Percentiles rank a stretch among this genome's conserved stretches.
Evolutionary conservation across 371 early-diverging fungal genomes (phyloP).

Genomic region (Vairimorpha ceranae): DNA sequence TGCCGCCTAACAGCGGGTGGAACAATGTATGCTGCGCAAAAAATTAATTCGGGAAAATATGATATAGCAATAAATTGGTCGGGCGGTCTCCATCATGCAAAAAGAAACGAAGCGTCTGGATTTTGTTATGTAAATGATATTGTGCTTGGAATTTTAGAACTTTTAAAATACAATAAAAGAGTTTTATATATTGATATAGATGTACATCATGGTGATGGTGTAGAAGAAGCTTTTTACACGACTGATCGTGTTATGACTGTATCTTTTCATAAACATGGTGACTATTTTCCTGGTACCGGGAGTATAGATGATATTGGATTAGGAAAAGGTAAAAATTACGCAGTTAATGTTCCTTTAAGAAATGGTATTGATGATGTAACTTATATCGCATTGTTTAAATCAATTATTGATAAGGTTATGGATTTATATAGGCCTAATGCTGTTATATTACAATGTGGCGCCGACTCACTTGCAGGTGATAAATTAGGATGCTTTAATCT

Average conservation of each 20-base stretch:
- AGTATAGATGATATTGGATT: slow-evolving; percentile 68
- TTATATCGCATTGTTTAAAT: slow-evolving; percentile 77
- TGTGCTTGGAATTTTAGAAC: slow-evolving; percentile 83
- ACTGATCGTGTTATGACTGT: slow-evolving; percentile 96
- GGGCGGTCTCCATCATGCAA: slow-evolving; percentile 96
- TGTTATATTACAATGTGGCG: slow-evolving; percentile 96
- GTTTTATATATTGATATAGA: slow-evolving; percentile 98
- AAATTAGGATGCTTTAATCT: slow-evolving; percentile 94
- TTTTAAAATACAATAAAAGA: slow-evolving; percentile 79
- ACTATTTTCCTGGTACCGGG: slow-evolving; percentile 91
- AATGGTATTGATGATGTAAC: slow-evolving; percentile 91
- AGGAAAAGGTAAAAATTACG: slow-evolving; percentile 76
- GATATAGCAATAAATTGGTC: slow-evolving; percentile 96
- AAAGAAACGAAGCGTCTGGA: slow-evolving; percentile 84
- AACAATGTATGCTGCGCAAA: slow-evolving; percentile 69
- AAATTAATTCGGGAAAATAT: slow-evolving; percentile 74
- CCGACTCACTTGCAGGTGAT: slow-evolving; percentile 95
- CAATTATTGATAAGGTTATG: slow-evolving; percentile 71
- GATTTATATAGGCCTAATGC: slow-evolving; percentile 84
- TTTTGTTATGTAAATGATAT: slow-evolving; percentile 99
- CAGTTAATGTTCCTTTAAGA: slow-evolving; percentile 89
- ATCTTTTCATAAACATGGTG: slow-evolving; percentile 92
- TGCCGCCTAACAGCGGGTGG: slow-evolving; percentile 59
- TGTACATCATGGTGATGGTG: slow-evolving; percentile 98
- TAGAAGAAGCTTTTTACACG: slow-evolving; percentile 91